Evolutionary conservation across 768 basidiomycete genomes (phyloP), one percentile per base, ranked within the genome.

Genomic region (Phallus indusiatus): DNA sequence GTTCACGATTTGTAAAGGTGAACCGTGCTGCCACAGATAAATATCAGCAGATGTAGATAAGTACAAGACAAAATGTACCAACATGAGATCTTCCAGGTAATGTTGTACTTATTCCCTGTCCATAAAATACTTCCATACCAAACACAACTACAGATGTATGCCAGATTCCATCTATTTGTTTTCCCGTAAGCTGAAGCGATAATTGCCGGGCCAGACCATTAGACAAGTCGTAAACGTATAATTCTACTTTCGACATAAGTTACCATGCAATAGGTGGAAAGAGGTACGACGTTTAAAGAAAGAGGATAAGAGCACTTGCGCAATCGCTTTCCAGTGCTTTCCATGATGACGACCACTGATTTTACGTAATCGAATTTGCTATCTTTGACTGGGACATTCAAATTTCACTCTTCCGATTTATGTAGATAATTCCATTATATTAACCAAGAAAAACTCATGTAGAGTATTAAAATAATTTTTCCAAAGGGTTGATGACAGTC

Each of bases 161-260:
- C 94, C 94, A 98, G 55, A 98, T 84, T 0, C 94, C 94, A 62
- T 96, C 90, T 55, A 96, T 91, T 70, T 94, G 91, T 55, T 82
- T 81, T 5, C 94, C 94, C 0, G 88, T 88, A 46, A 96, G 76
- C 70, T 88, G 87, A 51, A 78, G 73, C 6, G 92, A 94, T 36
- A 96, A 73, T 61, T 83, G 80, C 56, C 79, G 78, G 6, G 92
- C 94, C 65, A 95, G 76, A 47, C 94, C 94, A 66, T 86, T 84
- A 71, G 85, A 93, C 55, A 95, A 83, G 67, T 96, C 94, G 70
- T 96, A 96, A 0, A 95, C 83, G 67, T 94, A 93, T 22, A 96
- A 79, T 64, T 90, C 76, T 17, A 96, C 92, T 24, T 68, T 18
- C 14, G 64, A 54, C 68, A 69, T 69, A 53, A 11, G 49, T 18